Evolutionary conservation across 257 asterid genomes (phyloP).

Genomic region (Coffea canephora): DNA sequence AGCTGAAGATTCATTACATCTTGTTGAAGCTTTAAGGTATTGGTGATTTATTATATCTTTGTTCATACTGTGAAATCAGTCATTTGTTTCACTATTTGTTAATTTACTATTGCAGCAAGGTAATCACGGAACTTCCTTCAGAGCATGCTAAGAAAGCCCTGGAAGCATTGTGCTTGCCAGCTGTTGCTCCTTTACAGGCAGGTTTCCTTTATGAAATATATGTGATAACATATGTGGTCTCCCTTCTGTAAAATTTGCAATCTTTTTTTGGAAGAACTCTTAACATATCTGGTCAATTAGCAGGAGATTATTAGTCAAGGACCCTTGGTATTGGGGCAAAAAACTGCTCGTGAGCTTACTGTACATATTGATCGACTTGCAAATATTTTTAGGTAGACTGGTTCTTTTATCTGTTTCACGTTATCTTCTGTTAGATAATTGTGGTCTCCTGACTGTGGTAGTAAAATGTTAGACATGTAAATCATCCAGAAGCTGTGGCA

Average conservation of each 20-base stretch:
- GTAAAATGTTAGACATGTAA: conserved; percentile 63
- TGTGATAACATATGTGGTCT: neutral
- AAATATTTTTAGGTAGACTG: conserved; percentile 75
- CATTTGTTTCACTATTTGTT: conserved; percentile 27
- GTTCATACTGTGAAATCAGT: conserved; percentile 9
- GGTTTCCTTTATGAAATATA: conserved; percentile 9
- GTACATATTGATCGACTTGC: conserved; percentile 95
- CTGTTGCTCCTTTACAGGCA: conserved; percentile 82
- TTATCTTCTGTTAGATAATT: conserved; percentile 2
- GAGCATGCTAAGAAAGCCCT: conserved; percentile 93
- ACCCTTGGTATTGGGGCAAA: conserved; percentile 73
- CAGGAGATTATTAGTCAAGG: conserved; percentile 94
- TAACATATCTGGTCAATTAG: conserved; percentile 32
- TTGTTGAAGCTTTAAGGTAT: conserved; percentile 97
- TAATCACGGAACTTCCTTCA: conserved; percentile 87
- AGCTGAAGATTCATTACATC: conserved; percentile 86
- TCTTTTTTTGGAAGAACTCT: conserved; percentile 19
- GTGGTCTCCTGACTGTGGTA: conserved; percentile 25
- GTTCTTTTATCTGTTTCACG: conserved; percentile 19
- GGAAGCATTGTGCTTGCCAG: conserved; percentile 83
- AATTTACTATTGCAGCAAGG: conserved; percentile 63
- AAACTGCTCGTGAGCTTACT: conserved; percentile 87
- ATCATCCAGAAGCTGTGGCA: conserved; percentile 98
- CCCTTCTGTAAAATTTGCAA: conserved; percentile 24
- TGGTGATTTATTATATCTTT: conserved; percentile 19